These are phyloP conservation scores for Agaricus bisporus DNA, from an alignment of 768 basidiomycete species.

Conservation along the genomic window DNA sequence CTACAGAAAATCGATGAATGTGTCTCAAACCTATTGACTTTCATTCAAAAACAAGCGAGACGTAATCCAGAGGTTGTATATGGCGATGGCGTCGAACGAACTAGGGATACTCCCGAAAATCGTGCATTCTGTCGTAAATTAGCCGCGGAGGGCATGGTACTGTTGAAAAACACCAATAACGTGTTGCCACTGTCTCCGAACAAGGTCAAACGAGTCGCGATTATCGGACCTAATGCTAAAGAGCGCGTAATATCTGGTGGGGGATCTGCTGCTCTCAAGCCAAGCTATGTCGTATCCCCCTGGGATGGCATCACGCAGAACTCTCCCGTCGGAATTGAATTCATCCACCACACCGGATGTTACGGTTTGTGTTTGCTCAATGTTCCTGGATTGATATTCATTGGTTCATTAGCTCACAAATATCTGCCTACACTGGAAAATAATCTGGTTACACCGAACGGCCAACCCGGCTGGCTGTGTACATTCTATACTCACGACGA, in stretches of 20 bases:
- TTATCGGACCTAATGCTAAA: conserved; percentile 68
- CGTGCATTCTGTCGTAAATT: conserved; percentile 48
- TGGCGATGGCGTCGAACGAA: conserved; percentile 54
- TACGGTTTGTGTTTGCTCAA: conserved; percentile 37
- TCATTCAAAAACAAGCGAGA: conserved; percentile 51
- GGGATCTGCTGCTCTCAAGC: conserved; percentile 69
- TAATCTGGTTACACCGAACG: conserved; percentile 41
- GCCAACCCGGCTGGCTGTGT: conserved; percentile 57
- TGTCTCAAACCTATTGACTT: conserved; percentile 42
- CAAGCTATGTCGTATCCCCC: conserved; percentile 60
- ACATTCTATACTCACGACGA: conserved; percentile 56
- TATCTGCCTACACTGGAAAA: conserved; percentile 67
- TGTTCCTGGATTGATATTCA: background rate
- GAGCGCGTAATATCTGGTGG: conserved; percentile 67
- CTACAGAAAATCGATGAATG: conserved; percentile 42
- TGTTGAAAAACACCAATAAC: conserved; percentile 54
- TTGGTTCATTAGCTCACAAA: conserved; percentile 44
- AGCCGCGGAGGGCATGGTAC: conserved; percentile 57
- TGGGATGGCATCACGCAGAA: conserved; percentile 51
- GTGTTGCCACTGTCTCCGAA: conserved; percentile 47
- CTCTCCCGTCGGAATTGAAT: conserved; percentile 41
- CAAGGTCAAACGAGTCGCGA: conserved; percentile 42
- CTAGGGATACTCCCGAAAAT: conserved; percentile 45
- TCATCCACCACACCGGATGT: conserved; percentile 58
- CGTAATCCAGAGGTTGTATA: conserved; percentile 55